Conservation (phyloP, 306 rosid genomes). For the Vachellia collinsii region DNA sequence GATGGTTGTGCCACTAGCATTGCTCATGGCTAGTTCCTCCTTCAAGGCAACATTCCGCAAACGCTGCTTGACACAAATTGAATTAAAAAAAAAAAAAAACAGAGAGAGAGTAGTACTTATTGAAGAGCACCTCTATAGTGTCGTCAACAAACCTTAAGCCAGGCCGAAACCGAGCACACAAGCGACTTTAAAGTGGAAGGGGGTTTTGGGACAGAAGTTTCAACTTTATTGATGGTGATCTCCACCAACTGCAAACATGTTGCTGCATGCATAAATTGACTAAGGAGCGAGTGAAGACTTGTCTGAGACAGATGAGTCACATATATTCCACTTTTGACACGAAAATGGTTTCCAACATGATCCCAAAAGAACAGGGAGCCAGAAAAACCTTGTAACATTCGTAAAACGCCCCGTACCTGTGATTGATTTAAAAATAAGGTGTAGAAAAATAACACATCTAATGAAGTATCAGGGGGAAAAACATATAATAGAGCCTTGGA, state of each 20-base stretch:
- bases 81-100: neutral
- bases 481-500: neutral
- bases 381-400: conserved; percentile 89
- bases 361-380: conserved; percentile 79
- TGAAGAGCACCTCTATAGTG: neutral
- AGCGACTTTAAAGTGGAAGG: conserved; percentile 84
- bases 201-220: conserved; percentile 45
- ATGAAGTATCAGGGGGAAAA: neutral
- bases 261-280: conserved; percentile 76
- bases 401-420: conserved; percentile 86
- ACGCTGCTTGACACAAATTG: conserved; percentile 54
- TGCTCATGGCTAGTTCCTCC: conserved; percentile 63
- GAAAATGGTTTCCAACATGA: conserved; percentile 44
- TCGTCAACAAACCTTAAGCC: conserved; percentile 68
- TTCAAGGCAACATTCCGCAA: conserved; percentile 66
- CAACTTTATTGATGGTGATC: conserved; percentile 48
- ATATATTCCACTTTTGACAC: conserved; percentile 61
- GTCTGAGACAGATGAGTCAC: conserved; percentile 68
- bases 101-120: neutral
- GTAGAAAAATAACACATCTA: conserved; percentile 10
- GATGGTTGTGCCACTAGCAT: conserved; percentile 49
- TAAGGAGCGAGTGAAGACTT: conserved; percentile 66
- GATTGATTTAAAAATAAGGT: conserved; percentile 25
- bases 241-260: conserved; percentile 75
- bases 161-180: conserved; percentile 62